Evolutionary conservation across 495 filamentous ascomycete species (phyloP).

Genomic region (Hypoxylon intermedium): DNA sequence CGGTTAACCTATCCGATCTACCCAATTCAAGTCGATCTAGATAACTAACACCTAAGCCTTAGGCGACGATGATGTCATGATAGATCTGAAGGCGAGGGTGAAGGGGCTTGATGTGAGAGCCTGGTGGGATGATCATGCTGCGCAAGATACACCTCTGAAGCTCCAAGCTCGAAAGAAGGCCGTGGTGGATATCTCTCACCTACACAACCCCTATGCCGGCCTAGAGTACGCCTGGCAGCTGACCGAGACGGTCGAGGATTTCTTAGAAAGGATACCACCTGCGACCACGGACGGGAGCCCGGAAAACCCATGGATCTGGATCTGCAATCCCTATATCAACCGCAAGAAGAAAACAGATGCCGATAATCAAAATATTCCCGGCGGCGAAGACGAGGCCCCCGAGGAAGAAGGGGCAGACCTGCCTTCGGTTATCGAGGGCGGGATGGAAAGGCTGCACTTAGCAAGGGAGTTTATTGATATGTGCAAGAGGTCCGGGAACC

Average conservation of each 20-base stretch:
- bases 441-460: conserved; percentile 46
- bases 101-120: conserved; percentile 52
- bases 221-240: conserved; percentile 56
- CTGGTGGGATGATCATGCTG: conserved; percentile 52
- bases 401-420: conserved; percentile 40
- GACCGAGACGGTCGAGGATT: conserved; percentile 65
- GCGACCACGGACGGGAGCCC: conserved; percentile 55
- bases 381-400: conserved; percentile 52
- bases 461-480: conserved; percentile 43
- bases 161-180: conserved; percentile 30
- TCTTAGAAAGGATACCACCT: conserved; percentile 71
- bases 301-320: conserved; percentile 70
- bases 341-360: conserved; percentile 28
- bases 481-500: conserved; percentile 32
- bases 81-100: conserved; percentile 43
- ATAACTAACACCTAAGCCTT: conserved; percentile 26
- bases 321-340: conserved; percentile 60
- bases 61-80: conserved; percentile 62
- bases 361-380: conserved; percentile 44
- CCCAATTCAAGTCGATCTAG: conserved; percentile 1
- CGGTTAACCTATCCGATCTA: conserved; percentile 52
- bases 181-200: conserved; percentile 21
- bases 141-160: conserved; percentile 38
- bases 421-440: conserved; percentile 40
- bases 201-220: conserved; percentile 57